phyloP scores from a whole-genome alignment of 495 filamentous ascomycete species.

The Geoglossum glabrum region DNA sequence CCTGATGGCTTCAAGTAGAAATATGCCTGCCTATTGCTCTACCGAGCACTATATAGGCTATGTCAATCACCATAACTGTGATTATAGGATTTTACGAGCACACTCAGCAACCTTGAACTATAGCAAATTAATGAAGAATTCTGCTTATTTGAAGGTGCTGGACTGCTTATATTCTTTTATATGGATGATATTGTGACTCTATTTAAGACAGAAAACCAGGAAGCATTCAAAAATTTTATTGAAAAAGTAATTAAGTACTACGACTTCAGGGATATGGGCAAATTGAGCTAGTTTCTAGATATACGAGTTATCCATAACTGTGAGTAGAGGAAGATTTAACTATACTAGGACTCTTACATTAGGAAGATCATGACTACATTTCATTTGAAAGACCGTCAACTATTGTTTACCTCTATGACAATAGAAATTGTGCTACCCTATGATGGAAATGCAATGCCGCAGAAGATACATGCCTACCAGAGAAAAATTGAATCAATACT shows the following conservation, averaged over 20 bases:
- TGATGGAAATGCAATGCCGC: not conserved
- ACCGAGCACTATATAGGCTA: constrained; percentile 2
- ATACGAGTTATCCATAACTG: not conserved
- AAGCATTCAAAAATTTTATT: not conserved
- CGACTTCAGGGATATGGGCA: not conserved
- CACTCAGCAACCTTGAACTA: constrained; percentile 10
- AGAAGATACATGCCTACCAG: constrained; percentile 10
- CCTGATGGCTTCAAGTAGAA: constrained; percentile 1
- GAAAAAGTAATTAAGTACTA: not conserved
- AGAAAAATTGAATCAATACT: constrained; percentile 12
- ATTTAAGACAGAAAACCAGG: not conserved
- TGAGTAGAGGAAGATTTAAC: not conserved
- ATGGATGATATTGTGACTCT: not conserved
- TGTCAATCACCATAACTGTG: constrained; percentile 10
- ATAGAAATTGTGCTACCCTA: not conserved
- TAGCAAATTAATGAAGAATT: constrained; percentile 8
- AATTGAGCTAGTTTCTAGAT: not conserved
- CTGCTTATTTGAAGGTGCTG: constrained; percentile 8
- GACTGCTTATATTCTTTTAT: not conserved
- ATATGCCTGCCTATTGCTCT: not conserved
- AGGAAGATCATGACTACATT: not conserved
- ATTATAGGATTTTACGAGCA: constrained; percentile 9
- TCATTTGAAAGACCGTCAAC: not conserved
- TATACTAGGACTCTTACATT: not conserved
- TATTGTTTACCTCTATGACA: not conserved